Evolutionary conservation across 169 alveolate genomes (phyloP), one percentile per base, ranked within the genome.

Genomic region (Miamiensis avidus): DNA sequence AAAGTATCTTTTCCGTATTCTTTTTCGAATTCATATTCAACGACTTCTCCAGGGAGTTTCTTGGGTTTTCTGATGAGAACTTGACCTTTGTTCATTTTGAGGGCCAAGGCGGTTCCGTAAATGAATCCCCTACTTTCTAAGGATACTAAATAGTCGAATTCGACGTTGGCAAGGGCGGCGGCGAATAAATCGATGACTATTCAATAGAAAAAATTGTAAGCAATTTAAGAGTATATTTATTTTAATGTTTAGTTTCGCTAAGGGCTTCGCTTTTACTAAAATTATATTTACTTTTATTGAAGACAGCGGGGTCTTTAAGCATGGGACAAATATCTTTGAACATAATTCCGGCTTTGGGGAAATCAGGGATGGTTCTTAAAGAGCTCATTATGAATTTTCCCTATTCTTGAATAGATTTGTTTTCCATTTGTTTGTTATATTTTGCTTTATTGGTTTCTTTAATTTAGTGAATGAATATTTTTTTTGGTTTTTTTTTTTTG

Each of bases 121-220:
- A 93, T 31, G 83, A 93, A 93, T n/a, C 96, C 96, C 83, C 96
- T 85, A 4, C 94, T 74, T 85, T 93, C 96, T 29, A 93, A 76
- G 29, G 92, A 93, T 31, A 91, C 92, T 16, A 93, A 26, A 75
- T 79, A 75, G 73, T 89, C 91, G 76, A 88, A 77, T 28, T 91
- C 91, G 27, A 82, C 69, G 1, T 84, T 84, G 30, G 65, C 65
- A n/a, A 89, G 27, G n/a, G 78, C 75, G 49, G 27, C 25, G 30
- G 64, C 86, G 28, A 79, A 32, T 25, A 76, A 89, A 74, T 84
- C 88, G 0, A 82, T 74, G 15, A 84, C 69, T 49, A 49, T 49
- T 49, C 4, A 11, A 11, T 49, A 49, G 20, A 49, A 49, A 49
- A 49, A 49, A 49, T 49, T 11, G 20, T 11, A 49, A 49, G 69